phyloP scores from a whole-genome alignment of 257 asterid genomes.

The Nicotiana tabacum region DNA sequence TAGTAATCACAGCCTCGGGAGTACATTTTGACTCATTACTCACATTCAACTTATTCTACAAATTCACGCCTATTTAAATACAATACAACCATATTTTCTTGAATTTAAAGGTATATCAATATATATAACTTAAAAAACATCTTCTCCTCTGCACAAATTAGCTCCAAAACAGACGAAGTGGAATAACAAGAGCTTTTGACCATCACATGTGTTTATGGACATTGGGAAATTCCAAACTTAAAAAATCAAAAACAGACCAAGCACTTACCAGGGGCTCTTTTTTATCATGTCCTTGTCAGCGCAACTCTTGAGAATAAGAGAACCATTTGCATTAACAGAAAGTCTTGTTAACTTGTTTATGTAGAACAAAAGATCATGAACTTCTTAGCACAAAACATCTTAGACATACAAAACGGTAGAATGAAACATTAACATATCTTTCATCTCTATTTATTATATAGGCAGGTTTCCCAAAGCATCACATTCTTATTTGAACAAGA shows the following conservation, averaged over 20 bases:
- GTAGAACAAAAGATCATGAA: constrained; percentile 20
- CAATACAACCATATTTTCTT: too few relatives aligned
- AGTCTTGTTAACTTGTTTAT: constrained; percentile 74
- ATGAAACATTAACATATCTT: not conserved
- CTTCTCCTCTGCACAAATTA: too few relatives aligned
- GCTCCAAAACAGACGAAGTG: too few relatives aligned
- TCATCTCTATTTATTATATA: constrained; percentile 6
- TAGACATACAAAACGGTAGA: constrained; percentile 2
- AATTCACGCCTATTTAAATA: too few relatives aligned
- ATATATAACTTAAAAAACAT: too few relatives aligned
- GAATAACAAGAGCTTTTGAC: not conserved
- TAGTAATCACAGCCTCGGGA: not conserved
- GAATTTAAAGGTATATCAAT: too few relatives aligned
- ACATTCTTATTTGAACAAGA: not conserved
- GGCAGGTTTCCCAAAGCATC: not conserved
- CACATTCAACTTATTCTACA: too few relatives aligned
- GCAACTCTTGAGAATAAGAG: constrained; percentile 61
- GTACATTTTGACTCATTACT: too few relatives aligned
- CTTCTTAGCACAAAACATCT: not conserved
- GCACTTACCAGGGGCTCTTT: constrained; percentile 68
- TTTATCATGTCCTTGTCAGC: constrained; percentile 67
- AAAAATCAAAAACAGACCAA: not conserved
- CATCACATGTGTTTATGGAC: not conserved
- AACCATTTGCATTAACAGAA: constrained; percentile 91
- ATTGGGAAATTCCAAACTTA: not conserved